Evolutionary conservation across 805 yeast genomes (phyloP).

Genomic region (Zygosaccharomyces gambellarensis): DNA sequence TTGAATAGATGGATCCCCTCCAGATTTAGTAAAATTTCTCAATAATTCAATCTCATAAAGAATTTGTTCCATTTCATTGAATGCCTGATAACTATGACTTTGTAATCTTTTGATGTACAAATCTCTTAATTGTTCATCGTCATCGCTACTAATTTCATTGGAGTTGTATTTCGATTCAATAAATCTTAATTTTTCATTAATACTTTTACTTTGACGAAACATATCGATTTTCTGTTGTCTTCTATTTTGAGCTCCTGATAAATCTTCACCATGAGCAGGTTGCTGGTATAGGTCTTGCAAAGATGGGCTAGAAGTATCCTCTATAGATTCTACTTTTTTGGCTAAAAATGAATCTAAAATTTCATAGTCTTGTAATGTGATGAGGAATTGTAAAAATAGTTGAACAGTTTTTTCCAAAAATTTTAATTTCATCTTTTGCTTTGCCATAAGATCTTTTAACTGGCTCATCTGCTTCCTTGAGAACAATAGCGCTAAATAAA

Average conservation of each 20-base stretch:
- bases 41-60: slow-evolving; percentile 65
- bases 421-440: slow-evolving; percentile 30
- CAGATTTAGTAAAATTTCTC: slow-evolving; percentile 34
- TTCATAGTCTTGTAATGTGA: slow-evolving; percentile 42
- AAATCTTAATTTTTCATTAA: slow-evolving; percentile 41
- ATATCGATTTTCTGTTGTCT: slow-evolving; percentile 71
- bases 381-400: slow-evolving; percentile 43
- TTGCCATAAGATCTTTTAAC: slow-evolving; percentile 10
- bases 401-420: slow-evolving; percentile 42
- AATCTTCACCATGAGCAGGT: slow-evolving; percentile 18
- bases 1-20: slow-evolving; percentile 1
- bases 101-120: slow-evolving; percentile 53
- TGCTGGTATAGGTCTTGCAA: slow-evolving; percentile 28
- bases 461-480: slow-evolving; percentile 27
- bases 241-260: slow-evolving; percentile 35
- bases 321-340: slow-evolving; percentile 39
- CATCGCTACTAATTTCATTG: slow-evolving; percentile 38
- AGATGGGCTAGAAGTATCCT: slow-evolving; percentile 40
- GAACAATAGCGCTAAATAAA: slow-evolving; percentile 45
- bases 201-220: slow-evolving; percentile 54
- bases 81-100: slow-evolving; percentile 48
- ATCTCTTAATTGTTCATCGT: slow-evolving; percentile 60
- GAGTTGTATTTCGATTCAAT: slow-evolving; percentile 36
- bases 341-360: slow-evolving; percentile 39
- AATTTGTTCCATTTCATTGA: slow-evolving; percentile 52